These are phyloP conservation scores for Cardamine resedifolia DNA, from an alignment of 345 rosid genomes.

Conservation along the genomic window DNA sequence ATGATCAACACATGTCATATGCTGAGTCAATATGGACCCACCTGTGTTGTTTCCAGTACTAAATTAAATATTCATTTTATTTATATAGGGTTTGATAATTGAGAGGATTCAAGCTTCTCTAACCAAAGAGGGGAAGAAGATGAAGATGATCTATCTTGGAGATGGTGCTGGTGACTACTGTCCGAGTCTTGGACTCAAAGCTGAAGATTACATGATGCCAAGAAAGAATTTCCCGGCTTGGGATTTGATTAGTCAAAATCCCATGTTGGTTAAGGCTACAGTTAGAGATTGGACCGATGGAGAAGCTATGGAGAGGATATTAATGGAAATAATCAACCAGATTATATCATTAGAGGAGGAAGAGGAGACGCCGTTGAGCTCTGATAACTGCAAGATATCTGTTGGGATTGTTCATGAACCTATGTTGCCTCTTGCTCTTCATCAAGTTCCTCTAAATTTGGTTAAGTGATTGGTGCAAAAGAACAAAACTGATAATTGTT, in stretches of 20 bases:
- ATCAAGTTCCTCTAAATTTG: slow-evolving; percentile 27
- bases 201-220: slow-evolving; percentile 69
- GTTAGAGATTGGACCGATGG: slow-evolving; percentile 79
- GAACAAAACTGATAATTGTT: background rate
- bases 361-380: slow-evolving; percentile 16
- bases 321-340: slow-evolving; percentile 23
- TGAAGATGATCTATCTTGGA: slow-evolving; percentile 70
- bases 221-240: slow-evolving; percentile 79
- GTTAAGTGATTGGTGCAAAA: slow-evolving; percentile 18
- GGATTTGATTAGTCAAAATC: slow-evolving; percentile 65
- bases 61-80: background rate
- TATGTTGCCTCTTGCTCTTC: slow-evolving; percentile 28
- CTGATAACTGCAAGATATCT: slow-evolving; percentile 33
- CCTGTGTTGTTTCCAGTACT: background rate
- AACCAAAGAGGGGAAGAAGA: slow-evolving; percentile 45
- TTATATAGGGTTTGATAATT: slow-evolving; percentile 49
- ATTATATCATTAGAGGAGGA: background rate
- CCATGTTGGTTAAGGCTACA: slow-evolving; percentile 55
- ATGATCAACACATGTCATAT: slow-evolving; percentile 13
- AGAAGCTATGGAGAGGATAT: slow-evolving; percentile 43
- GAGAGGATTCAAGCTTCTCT: slow-evolving; percentile 64
- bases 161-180: slow-evolving; percentile 87
- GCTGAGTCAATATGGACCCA: background rate
- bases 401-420: slow-evolving; percentile 36
- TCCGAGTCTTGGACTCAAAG: slow-evolving; percentile 61